phyloP scores from a whole-genome alignment of 805 yeast species.

The Yamadazyma ubonensis region DNA sequence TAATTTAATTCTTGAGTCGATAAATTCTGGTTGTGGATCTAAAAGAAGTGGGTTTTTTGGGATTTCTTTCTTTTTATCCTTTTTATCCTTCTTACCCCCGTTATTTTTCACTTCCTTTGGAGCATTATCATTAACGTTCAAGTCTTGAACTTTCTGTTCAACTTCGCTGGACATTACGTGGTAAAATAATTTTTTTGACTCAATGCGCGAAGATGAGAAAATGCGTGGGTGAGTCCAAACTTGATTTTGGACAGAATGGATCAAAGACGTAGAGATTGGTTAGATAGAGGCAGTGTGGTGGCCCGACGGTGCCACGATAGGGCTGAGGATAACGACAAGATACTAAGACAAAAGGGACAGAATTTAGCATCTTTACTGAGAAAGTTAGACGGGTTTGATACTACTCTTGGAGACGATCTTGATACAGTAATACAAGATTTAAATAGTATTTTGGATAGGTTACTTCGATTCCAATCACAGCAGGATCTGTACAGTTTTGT shows the following conservation, averaged over 20 bases:
- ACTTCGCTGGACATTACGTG: slow-evolving; percentile 25
- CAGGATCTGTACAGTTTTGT: too few relatives aligned
- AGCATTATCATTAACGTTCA: slow-evolving; percentile 32
- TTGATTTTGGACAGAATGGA: background rate
- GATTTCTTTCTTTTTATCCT: slow-evolving; percentile 36
- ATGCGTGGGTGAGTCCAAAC: too few relatives aligned
- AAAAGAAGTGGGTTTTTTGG: slow-evolving; percentile 39
- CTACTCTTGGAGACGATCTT: background rate
- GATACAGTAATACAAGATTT: background rate
- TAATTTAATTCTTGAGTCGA: slow-evolving; percentile 72
- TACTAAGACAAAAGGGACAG: background rate
- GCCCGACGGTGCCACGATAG: background rate
- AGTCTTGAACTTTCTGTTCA: slow-evolving; percentile 47
- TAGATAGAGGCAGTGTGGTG: background rate
- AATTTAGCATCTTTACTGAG: background rate
- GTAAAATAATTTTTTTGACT: slow-evolving; percentile 4
- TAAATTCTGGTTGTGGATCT: slow-evolving; percentile 81
- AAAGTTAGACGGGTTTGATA: background rate
- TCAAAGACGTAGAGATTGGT: background rate
- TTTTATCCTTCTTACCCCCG: slow-evolving; percentile 19
- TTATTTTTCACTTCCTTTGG: slow-evolving; percentile 10
- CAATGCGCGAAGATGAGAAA: background rate
- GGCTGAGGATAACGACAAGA: background rate
- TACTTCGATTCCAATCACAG: background rate
- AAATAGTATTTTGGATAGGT: background rate